Conservation (phyloP, 495 filamentous ascomycete genomes). For the Cryomyces minteri region DNA sequence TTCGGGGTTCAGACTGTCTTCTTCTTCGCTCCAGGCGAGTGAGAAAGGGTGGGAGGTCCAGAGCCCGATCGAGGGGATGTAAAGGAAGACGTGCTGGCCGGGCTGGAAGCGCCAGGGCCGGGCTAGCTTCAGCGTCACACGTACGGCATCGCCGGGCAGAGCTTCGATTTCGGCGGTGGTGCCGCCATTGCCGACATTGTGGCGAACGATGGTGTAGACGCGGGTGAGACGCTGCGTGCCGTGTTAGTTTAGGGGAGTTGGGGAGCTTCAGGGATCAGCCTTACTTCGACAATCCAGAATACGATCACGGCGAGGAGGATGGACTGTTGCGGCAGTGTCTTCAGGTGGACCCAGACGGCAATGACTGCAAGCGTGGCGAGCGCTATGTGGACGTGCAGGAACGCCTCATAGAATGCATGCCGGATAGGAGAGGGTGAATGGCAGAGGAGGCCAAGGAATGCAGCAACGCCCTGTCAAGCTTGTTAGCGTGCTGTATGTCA, state of each 20-base stretch:
- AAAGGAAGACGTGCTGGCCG: slow-evolving; percentile 78
- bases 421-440: slow-evolving; percentile 58
- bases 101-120: slow-evolving; percentile 61
- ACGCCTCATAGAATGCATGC: slow-evolving; percentile 93
- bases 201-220: slow-evolving; percentile 47
- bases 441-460: slow-evolving; percentile 34
- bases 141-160: slow-evolving; percentile 63
- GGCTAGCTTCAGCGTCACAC: slow-evolving; percentile 65
- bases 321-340: slow-evolving; percentile 40
- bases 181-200: slow-evolving; percentile 43
- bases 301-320: slow-evolving; percentile 50
- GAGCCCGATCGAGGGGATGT: slow-evolving; percentile 51
- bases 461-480: slow-evolving; percentile 20
- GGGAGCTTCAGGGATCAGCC: neutral
- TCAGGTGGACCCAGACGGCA: slow-evolving; percentile 51
- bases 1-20: slow-evolving; percentile 12
- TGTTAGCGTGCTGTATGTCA: too few species aligned
- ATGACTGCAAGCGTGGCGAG: slow-evolving; percentile 42
- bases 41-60: slow-evolving; percentile 93
- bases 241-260: neutral
- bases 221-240: slow-evolving; percentile 35
- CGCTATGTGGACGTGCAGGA: slow-evolving; percentile 65
- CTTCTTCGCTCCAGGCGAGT: slow-evolving; percentile 56
- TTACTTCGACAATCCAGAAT: slow-evolving; percentile 57
- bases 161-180: slow-evolving; percentile 59